phyloP scores from a whole-genome alignment of 441 rosid genomes.

The Mallotus japonicus region DNA sequence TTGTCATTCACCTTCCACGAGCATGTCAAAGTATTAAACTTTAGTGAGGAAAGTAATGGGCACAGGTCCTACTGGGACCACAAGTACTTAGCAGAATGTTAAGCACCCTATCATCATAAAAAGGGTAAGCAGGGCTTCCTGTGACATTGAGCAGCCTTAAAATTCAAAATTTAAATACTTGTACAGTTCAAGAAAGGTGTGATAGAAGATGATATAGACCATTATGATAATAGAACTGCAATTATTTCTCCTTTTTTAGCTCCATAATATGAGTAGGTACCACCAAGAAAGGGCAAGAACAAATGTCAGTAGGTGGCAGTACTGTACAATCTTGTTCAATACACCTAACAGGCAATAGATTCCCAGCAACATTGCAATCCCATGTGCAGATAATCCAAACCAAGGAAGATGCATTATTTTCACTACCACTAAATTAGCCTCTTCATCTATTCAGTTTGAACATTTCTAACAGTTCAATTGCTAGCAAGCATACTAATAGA shows the following conservation, averaged over 20 bases:
- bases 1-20: background rate
- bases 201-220: background rate
- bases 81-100: slow-evolving; percentile 1
- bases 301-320: no score
- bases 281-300: background rate
- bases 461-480: background rate
- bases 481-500: background rate
- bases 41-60: background rate
- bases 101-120: background rate
- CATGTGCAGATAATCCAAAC: background rate
- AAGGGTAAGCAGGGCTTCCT: background rate
- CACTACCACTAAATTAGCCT: background rate
- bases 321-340: background rate
- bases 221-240: background rate
- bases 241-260: no score
- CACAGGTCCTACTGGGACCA: background rate
- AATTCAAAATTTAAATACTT: background rate
- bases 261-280: background rate
- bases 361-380: background rate
- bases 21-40: background rate
- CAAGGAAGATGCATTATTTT: background rate
- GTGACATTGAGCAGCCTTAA: background rate
- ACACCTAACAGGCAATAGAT: background rate
- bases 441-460: background rate
- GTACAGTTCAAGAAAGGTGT: background rate